These are phyloP conservation scores for Lentinula detonsa DNA, from an alignment of 768 basidiomycete species.

Conservation along the genomic window DNA sequence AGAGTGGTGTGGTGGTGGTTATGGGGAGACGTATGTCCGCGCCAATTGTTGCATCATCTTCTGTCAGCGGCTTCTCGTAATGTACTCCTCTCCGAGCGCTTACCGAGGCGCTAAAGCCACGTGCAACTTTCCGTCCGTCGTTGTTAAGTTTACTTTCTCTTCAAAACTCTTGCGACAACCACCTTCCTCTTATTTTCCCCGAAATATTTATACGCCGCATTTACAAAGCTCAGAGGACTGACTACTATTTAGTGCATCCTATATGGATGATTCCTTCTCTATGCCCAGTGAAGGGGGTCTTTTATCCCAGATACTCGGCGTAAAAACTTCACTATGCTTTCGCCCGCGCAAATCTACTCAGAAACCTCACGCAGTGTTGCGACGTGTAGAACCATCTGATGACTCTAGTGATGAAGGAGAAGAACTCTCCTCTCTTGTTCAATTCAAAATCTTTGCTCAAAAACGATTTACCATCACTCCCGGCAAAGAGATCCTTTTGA, in stretches of 20 bases:
- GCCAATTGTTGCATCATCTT: neutral
- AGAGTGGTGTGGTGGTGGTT: neutral
- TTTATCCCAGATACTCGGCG: constrained; percentile 51
- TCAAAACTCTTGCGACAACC: neutral
- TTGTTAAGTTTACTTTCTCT: neutral
- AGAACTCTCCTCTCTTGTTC: constrained; percentile 28
- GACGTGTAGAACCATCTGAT: constrained; percentile 49
- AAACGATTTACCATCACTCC: constrained; percentile 68
- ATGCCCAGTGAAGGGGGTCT: neutral
- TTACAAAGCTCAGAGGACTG: neutral
- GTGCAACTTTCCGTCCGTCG: neutral
- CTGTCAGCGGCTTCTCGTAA: neutral
- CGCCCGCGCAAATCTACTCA: constrained; percentile 60
- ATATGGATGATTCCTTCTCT: neutral
- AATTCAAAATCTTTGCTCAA: constrained; percentile 61
- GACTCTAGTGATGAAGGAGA: constrained; percentile 37
- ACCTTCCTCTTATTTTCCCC: neutral
- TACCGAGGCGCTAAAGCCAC: neutral
- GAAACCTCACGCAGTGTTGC: constrained; percentile 63
- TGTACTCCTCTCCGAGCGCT: neutral
- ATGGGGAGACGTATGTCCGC: neutral
- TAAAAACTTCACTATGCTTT: constrained; percentile 59
- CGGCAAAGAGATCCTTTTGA: constrained; percentile 64
- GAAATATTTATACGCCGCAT: neutral
- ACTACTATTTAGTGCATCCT: neutral